phyloP scores from a whole-genome alignment of 495 filamentous ascomycete genomes.

The Neurospora intermedia region DNA sequence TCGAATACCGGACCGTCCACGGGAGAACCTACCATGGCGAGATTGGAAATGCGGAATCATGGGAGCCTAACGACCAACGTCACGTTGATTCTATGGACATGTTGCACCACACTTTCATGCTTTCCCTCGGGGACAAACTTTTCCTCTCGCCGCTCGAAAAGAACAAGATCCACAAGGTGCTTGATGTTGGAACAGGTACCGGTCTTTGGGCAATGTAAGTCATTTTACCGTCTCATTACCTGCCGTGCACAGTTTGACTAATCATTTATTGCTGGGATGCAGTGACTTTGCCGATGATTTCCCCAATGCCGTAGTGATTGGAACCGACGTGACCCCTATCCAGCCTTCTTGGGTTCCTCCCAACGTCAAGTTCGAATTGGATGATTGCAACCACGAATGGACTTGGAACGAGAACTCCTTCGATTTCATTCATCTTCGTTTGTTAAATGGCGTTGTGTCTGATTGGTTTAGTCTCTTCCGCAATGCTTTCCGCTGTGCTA shows the following conservation, averaged over 20 bases:
- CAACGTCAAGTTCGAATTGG: conserved; percentile 38
- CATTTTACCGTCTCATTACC: background rate
- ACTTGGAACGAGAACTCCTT: conserved; percentile 34
- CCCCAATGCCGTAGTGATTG: conserved; percentile 37
- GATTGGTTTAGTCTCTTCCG: conserved; percentile 37
- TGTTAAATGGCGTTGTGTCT: conserved; percentile 35
- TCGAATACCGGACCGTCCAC: conserved; percentile 33
- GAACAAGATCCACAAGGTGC: conserved; percentile 33
- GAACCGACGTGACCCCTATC: conserved; percentile 40
- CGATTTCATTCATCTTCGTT: conserved; percentile 48
- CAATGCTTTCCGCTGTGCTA: conserved; percentile 18
- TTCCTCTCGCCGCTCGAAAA: conserved; percentile 42
- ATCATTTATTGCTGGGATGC: conserved; percentile 10
- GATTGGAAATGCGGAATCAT: background rate
- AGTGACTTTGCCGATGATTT: conserved; percentile 40
- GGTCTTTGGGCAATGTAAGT: conserved; percentile 1
- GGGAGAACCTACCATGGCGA: conserved; percentile 30
- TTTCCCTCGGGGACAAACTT: conserved; percentile 25
- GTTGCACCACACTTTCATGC: conserved; percentile 17
- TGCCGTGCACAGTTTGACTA: background rate
- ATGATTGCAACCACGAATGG: conserved; percentile 39
- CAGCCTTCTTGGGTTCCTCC: conserved; percentile 30
- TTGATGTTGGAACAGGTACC: conserved; percentile 50
- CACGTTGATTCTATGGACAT: conserved; percentile 18
- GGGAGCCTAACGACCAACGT: conserved; percentile 19